Conservation (phyloP, 768 basidiomycete species). For the Macrolepiota albuminosa region DNA sequence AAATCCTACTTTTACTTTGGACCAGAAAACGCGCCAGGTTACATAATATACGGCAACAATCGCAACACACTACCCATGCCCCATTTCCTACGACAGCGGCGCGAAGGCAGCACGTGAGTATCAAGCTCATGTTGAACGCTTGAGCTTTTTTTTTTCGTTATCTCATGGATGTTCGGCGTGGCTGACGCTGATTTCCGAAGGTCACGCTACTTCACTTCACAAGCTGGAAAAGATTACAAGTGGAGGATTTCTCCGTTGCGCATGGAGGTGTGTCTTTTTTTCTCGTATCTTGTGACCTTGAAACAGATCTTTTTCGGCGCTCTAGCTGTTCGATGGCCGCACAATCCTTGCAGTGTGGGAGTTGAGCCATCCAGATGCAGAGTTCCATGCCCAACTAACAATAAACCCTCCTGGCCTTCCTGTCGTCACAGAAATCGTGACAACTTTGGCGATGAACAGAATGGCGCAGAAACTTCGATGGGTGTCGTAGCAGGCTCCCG, state of each 20-base stretch:
- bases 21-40: slow-evolving; percentile 54
- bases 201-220: slow-evolving; percentile 71
- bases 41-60: slow-evolving; percentile 66
- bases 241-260: slow-evolving; percentile 62
- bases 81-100: slow-evolving; percentile 51
- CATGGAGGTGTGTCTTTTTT: slow-evolving; percentile 55
- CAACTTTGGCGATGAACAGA: slow-evolving; percentile 69
- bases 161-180: slow-evolving; percentile 1
- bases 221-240: slow-evolving; percentile 67
- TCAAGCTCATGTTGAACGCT: not conserved
- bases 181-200: slow-evolving; percentile 28
- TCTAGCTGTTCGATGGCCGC: slow-evolving; percentile 61
- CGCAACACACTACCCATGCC: slow-evolving; percentile 51
- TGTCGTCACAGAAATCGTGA: slow-evolving; percentile 72
- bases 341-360: slow-evolving; percentile 67
- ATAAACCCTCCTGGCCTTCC: slow-evolving; percentile 54
- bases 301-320: slow-evolving; percentile 1
- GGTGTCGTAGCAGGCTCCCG: slow-evolving; percentile 21
- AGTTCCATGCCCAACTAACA: slow-evolving; percentile 55
- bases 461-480: slow-evolving; percentile 62
- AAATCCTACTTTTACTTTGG: slow-evolving; percentile 76
- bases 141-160: slow-evolving; percentile 2
- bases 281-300: not conserved
- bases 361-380: slow-evolving; percentile 47
- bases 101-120: slow-evolving; percentile 58